These are phyloP conservation scores for Metschnikowia henanensis DNA, from an alignment of 805 yeast genomes.

Conservation along the genomic window DNA sequence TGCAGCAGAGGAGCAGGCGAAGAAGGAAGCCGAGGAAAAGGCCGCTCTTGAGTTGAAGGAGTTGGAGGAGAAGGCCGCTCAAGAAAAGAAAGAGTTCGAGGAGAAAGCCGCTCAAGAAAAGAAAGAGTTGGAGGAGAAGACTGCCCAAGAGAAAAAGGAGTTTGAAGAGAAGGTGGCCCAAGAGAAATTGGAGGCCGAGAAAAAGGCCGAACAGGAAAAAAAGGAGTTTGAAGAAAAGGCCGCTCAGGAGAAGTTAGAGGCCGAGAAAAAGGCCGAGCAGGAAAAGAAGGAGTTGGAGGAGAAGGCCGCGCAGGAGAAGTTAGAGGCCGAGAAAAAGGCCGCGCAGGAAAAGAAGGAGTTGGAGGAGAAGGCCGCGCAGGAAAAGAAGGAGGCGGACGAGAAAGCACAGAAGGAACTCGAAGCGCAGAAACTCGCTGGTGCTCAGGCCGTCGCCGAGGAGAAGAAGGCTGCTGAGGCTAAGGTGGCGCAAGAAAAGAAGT, in stretches of 20 bases:
- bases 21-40: constrained; percentile 22
- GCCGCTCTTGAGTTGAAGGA: constrained; percentile 30
- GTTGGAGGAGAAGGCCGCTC: constrained; percentile 20
- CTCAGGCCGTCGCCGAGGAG: background rate
- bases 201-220: background rate
- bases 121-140: background rate
- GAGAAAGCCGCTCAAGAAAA: constrained; percentile 26
- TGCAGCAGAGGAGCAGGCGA: constrained; percentile 29
- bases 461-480: constrained; percentile 24
- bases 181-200: constrained; percentile 1
- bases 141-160: constrained; percentile 7
- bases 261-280: background rate
- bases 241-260: constrained; percentile 3
- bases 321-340: constrained; percentile 1
- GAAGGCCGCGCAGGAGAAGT: constrained; percentile 25
- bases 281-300: constrained; percentile 23
- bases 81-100: constrained; percentile 22
- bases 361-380: constrained; percentile 3
- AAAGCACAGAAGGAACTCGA: constrained; percentile 23
- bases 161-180: constrained; percentile 7
- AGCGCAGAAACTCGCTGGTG: constrained; percentile 17
- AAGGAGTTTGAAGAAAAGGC: constrained; percentile 12
- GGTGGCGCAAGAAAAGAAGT: constrained; percentile 2
- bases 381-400: constrained; percentile 14
- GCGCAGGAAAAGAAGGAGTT: constrained; percentile 1